A percentile compares a stretch with the other conserved stretches of the same genome.
These are phyloP conservation scores for Paramecium primaurelia DNA, from an alignment of 73 alveolate genomes.

Conservation along the genomic window DNA sequence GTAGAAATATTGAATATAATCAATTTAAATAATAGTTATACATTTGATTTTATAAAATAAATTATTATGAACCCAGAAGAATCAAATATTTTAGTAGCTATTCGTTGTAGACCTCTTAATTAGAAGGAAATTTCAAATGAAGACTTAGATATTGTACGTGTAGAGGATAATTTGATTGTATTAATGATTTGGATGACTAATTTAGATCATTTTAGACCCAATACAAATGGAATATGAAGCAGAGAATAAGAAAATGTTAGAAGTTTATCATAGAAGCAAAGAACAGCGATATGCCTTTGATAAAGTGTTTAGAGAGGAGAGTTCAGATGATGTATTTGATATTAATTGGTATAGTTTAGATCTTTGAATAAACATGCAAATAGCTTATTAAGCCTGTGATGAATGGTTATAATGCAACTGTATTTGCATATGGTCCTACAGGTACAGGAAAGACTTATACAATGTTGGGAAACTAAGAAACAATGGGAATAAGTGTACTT, in stretches of 20 bases:
- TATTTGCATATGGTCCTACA: slow-evolving; percentile 97
- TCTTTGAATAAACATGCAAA: slow-evolving; percentile 78
- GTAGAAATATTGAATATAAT: not conserved
- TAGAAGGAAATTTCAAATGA: slow-evolving; percentile 71
- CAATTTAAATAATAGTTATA: not conserved
- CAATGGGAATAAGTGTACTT: slow-evolving; percentile 89
- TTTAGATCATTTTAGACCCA: slow-evolving; percentile 73
- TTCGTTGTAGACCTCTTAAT: slow-evolving; percentile 89
- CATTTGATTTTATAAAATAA: not conserved
- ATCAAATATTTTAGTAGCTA: slow-evolving; percentile 92
- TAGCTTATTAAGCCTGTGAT: slow-evolving; percentile 81
- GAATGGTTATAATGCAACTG: slow-evolving; percentile 92
- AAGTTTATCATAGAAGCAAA: slow-evolving; percentile 77
- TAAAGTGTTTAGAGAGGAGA: slow-evolving; percentile 69
- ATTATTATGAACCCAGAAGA: slow-evolving; percentile 56
- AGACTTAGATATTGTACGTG: slow-evolving; percentile 60
- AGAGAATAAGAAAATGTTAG: slow-evolving; percentile 75
- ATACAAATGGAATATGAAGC: slow-evolving; percentile 72
- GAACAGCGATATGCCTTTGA: slow-evolving; percentile 83
- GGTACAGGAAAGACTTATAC: slow-evolving; percentile 98
- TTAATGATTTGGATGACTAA: not conserved
- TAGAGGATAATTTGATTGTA: slow-evolving; percentile 77
- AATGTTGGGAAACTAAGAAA: slow-evolving; percentile 88
- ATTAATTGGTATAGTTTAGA: not conserved
- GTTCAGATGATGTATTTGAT: slow-evolving; percentile 61